Evolutionary conservation across 345 rosid genomes (phyloP).

Genomic region (Sonneratia alba): DNA sequence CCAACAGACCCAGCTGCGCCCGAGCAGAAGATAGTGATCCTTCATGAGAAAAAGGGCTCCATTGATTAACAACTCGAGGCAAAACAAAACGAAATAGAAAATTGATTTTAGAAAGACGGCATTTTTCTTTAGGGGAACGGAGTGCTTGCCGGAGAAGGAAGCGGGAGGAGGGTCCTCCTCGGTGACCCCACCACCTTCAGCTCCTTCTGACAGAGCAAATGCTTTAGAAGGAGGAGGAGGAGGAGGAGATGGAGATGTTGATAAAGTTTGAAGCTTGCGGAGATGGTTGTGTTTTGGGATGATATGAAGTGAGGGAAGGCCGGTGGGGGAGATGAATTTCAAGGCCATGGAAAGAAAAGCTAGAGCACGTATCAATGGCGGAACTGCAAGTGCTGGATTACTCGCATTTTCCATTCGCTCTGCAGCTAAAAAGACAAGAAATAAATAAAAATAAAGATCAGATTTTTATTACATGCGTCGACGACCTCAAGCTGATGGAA

Average conservation of each 20-base stretch:
- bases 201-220: constrained; percentile 5
- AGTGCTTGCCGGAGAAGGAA: constrained; percentile 1
- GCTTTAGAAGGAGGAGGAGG: neutral
- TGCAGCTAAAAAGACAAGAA: neutral
- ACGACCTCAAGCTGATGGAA: neutral
- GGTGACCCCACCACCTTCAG: constrained; percentile 8
- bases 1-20: constrained; percentile 62
- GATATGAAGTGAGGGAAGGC: neutral
- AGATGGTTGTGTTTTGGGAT: neutral
- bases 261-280: neutral
- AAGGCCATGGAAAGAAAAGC: neutral
- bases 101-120: neutral
- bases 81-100: neutral
- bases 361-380: constrained; percentile 1
- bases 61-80: neutral
- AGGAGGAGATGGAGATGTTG: neutral
- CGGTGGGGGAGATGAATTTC: neutral
- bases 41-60: constrained; percentile 12
- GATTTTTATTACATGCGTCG: neutral
- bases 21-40: constrained; percentile 65
- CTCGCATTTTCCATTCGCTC: neutral
- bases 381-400: neutral
- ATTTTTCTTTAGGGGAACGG: neutral
- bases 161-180: constrained; percentile 10
- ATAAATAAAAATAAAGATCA: neutral